These are phyloP conservation scores for Pyrenochaeta sp. DNA, from an alignment of 2,329 filamentous ascomycete species.

Conservation along the genomic window DNA sequence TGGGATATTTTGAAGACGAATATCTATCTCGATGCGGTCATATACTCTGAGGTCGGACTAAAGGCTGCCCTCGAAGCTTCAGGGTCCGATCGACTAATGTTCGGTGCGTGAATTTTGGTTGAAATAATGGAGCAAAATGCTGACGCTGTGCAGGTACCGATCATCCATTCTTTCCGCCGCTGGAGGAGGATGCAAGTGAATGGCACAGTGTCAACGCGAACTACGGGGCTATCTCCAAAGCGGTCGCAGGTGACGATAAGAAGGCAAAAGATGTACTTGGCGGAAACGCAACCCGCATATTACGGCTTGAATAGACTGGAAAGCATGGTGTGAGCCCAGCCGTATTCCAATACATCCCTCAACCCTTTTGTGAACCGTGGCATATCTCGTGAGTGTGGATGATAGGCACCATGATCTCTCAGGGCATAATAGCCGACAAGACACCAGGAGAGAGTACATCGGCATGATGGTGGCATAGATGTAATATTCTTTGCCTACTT, in stretches of 20 bases:
- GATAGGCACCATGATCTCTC: not conserved
- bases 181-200: slow-evolving; percentile 68
- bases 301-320: slow-evolving; percentile 44
- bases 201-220: slow-evolving; percentile 75
- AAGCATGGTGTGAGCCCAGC: not conserved
- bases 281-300: slow-evolving; percentile 64
- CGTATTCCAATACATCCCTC: not conserved
- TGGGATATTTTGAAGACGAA: slow-evolving; percentile 76
- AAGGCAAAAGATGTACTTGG: slow-evolving; percentile 66
- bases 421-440: too few species aligned
- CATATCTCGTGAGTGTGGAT: not conserved
- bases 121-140: not conserved
- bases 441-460: too few species aligned
- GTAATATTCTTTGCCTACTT: too few species aligned
- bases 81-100: slow-evolving; percentile 76
- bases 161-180: slow-evolving; percentile 84
- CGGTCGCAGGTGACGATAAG: slow-evolving; percentile 57
- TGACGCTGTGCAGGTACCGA: slow-evolving; percentile 66
- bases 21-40: slow-evolving; percentile 86
- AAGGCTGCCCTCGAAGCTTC: slow-evolving; percentile 73
- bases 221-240: slow-evolving; percentile 63
- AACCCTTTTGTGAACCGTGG: not conserved
- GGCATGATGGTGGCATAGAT: too few species aligned
- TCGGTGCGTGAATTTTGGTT: slow-evolving; percentile 60
- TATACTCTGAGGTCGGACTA: slow-evolving; percentile 79